Conservation (phyloP, 2,329 filamentous ascomycete genomes). For the Fusarium oxysporum region DNA sequence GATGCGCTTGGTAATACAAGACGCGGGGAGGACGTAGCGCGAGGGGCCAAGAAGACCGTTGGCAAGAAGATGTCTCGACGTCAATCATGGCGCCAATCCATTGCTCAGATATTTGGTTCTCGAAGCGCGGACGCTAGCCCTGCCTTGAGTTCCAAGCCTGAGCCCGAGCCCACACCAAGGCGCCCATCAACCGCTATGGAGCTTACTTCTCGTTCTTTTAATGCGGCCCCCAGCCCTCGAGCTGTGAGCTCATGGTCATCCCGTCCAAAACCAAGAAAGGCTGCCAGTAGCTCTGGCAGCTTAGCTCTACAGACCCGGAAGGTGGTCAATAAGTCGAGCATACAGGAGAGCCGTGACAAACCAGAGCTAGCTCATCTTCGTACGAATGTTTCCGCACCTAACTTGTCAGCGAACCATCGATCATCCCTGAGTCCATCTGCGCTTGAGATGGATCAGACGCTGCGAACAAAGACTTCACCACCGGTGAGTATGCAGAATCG, state of each 20-base stretch:
- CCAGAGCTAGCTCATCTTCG: constrained; percentile 30
- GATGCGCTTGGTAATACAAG: constrained; percentile 44
- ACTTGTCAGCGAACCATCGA: constrained; percentile 38
- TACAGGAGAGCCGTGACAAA: constrained; percentile 17
- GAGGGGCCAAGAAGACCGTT: background rate
- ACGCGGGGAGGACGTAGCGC: constrained; percentile 6
- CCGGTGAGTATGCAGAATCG: constrained; percentile 59
- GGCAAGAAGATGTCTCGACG: constrained; percentile 28
- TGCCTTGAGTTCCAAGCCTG: background rate
- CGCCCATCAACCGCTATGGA: constrained; percentile 26
- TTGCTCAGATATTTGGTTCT: constrained; percentile 33
- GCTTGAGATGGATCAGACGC: constrained; percentile 31
- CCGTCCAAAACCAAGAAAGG: constrained; percentile 5
- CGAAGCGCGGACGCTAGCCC: constrained; percentile 24
- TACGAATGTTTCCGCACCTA: constrained; percentile 43
- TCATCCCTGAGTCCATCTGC: constrained; percentile 14
- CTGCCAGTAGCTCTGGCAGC: constrained; percentile 7
- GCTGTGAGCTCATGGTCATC: background rate
- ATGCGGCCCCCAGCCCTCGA: background rate
- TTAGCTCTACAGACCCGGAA: constrained; percentile 13
- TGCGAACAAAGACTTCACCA: constrained; percentile 52
- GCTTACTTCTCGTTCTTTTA: background rate
- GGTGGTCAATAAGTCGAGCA: background rate
- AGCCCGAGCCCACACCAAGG: constrained; percentile 3
- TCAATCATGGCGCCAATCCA: constrained; percentile 34